Base-by-base conservation (phyloP, 2,329 filamentous ascomycete genomes). In the Fusarium nematophilum region DNA sequence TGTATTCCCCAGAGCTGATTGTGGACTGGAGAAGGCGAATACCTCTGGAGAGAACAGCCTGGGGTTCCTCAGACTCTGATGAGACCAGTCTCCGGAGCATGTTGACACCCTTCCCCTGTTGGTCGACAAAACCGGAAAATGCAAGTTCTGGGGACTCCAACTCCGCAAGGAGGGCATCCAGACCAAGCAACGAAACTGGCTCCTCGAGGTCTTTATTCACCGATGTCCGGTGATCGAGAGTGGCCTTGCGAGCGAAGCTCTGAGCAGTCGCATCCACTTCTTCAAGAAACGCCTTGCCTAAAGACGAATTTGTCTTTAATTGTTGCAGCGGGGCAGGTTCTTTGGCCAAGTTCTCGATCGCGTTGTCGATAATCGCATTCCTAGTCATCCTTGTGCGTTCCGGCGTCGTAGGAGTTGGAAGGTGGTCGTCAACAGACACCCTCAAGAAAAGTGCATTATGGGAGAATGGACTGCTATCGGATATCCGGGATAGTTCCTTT, bases 21-120 rank as follows among this genome's bases (percentile, higher is more conserved):
- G 62, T 47, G 9, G 64, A 51, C 29, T 60, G 62, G 30, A 75
- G 64, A 39, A 77, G 39, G 21, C 62, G 45, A 33, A 68, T 48
- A 11, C 66, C 66, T 44, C 60, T 54, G 33, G 59, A 57, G 43
- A 63, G 45, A 18, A 48, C 44, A 14, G 51, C 25, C 26, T 54
- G 39, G 4, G 59, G 48, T 9, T 54, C 62, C 31, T 63, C 21
- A 3, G 23, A 38, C 9, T 62, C 53, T 27, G 60, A 49, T 13
- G 38, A 53, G 9, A 59, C 51, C 29, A 73, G 17, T 6, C 15
- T 46, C 29, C 61, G 31, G 10, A 74, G 48, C 7, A 68, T 38
- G 6, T 31, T 15, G 17, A 58, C 54, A 9, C 65, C 68, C 9
- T 53, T 61, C 14, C 38, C 48, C 15, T 57, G 53, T 33, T 55